phyloP scores from a whole-genome alignment of 345 rosid genomes.

The Dipteronia dyeriana region DNA sequence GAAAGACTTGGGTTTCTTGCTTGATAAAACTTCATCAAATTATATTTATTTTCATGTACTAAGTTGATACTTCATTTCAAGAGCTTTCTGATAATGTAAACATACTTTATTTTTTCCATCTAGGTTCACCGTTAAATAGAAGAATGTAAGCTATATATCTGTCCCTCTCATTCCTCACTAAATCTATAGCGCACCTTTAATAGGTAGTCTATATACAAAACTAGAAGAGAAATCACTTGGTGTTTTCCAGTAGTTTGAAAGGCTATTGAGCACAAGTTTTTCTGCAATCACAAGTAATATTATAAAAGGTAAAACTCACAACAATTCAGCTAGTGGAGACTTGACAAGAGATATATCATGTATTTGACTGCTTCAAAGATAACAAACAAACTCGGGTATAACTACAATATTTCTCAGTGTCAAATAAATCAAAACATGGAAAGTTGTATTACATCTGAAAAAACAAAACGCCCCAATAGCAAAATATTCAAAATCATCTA shows the following conservation, averaged over 20 bases:
- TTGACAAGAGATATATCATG: background rate
- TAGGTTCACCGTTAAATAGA: constrained; percentile 11
- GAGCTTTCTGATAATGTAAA: constrained; percentile 12
- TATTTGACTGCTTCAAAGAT: background rate
- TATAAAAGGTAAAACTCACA: background rate
- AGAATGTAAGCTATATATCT: constrained; percentile 16
- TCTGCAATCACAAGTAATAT: background rate
- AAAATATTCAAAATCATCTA: constrained; percentile 21
- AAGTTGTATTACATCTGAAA: constrained; percentile 8
- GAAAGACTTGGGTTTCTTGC: constrained; percentile 96
- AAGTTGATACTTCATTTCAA: constrained; percentile 16
- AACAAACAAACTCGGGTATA: background rate
- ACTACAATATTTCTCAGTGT: constrained; percentile 1
- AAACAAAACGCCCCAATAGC: background rate
- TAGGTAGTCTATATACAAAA: background rate
- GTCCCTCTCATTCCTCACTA: constrained; percentile 14
- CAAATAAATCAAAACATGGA: background rate
- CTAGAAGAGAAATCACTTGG: too few relatives aligned
- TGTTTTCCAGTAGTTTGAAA: background rate
- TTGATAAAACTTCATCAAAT: constrained; percentile 22
- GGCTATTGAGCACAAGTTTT: background rate
- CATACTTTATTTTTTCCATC: constrained; percentile 14
- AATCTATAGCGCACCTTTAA: background rate
- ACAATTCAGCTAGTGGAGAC: background rate
- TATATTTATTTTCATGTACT: background rate